These are phyloP conservation scores for Acer saccharum DNA, from an alignment of 345 rosid genomes.

Conservation along the genomic window DNA sequence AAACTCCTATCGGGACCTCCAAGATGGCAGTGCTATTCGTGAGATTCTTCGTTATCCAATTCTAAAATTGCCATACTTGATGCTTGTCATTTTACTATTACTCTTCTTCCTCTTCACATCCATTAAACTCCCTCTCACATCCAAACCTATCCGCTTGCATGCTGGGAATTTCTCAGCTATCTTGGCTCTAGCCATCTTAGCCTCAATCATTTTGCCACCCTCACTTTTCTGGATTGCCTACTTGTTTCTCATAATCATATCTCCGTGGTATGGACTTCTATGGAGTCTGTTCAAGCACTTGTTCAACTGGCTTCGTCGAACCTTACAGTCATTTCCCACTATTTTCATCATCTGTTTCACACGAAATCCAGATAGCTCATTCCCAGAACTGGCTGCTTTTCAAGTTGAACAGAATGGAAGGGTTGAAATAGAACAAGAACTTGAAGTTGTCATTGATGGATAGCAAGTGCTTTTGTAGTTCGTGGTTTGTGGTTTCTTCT, in stretches of 20 bases:
- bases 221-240: conserved; percentile 9
- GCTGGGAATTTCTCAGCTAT: not conserved
- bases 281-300: not conserved
- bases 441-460: too few species aligned
- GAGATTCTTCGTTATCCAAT: not conserved
- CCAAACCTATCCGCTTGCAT: not conserved
- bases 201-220: not conserved
- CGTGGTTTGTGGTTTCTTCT: too few species aligned
- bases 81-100: not conserved
- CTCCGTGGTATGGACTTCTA: not conserved
- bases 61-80: not conserved
- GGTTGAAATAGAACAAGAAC: too few species aligned
- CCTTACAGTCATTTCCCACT: not conserved
- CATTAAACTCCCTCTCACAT: not conserved
- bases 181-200: too few species aligned
- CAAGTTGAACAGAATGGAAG: not conserved
- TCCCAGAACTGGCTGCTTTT: not conserved
- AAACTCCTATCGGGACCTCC: not conserved
- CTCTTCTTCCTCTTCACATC: not conserved
- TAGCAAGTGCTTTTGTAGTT: too few species aligned
- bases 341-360: not conserved
- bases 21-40: not conserved
- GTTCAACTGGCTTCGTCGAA: not conserved
- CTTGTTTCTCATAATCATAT: not conserved
- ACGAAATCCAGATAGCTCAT: not conserved